Percentiles rank a stretch among this genome's conserved stretches.
Evolutionary conservation across 192 early-diverging fungal genomes (phyloP).

Genomic region (Dissophora ornata): DNA sequence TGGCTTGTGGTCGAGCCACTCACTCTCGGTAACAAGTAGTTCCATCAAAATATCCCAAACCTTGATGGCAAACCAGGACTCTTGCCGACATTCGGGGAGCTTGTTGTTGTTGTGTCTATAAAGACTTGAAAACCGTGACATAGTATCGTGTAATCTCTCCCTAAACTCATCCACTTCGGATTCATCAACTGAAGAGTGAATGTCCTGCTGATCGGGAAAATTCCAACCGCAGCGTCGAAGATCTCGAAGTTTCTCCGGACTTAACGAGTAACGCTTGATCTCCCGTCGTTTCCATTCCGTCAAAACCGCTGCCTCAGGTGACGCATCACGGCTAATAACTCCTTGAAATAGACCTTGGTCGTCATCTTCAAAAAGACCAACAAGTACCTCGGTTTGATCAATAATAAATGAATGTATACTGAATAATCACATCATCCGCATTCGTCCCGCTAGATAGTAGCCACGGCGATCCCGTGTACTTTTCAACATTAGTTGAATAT

Average conservation of each 20-base stretch:
- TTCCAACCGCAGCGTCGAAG: background rate
- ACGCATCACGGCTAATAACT: too few relatives aligned
- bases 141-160: background rate
- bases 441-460: too few relatives aligned
- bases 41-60: constrained; percentile 8
- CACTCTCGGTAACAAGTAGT: background rate
- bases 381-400: too few relatives aligned
- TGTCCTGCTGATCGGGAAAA: background rate
- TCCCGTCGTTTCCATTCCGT: too few relatives aligned
- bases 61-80: constrained; percentile 4
- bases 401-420: too few relatives aligned
- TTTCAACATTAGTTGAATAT: too few relatives aligned
- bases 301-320: too few relatives aligned
- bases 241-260: background rate
- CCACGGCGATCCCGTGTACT: too few relatives aligned
- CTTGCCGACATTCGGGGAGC: background rate
- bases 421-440: too few relatives aligned
- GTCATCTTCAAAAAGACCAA: too few relatives aligned
- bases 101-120: background rate
- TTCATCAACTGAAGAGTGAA: background rate
- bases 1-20: background rate
- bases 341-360: too few relatives aligned
- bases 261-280: background rate
- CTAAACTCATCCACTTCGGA: background rate
- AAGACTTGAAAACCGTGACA: background rate